phyloP scores from a whole-genome alignment of 495 filamentous ascomycete species.

The Apiosordaria backusii region DNA sequence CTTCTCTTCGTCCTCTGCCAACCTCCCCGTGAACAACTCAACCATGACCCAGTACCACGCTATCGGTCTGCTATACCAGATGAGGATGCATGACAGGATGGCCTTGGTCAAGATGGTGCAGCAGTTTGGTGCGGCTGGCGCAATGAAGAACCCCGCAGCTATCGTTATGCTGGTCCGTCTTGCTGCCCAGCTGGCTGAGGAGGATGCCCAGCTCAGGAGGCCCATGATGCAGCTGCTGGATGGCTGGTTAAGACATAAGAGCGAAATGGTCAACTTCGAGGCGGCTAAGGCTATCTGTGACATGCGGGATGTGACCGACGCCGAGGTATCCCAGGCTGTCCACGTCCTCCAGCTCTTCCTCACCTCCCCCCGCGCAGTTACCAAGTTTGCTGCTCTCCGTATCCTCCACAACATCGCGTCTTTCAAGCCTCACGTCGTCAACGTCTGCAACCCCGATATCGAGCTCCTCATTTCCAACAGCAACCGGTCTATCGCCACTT shows the following conservation, averaged over 20 bases:
- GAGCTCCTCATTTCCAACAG: conserved; percentile 92
- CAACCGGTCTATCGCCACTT: conserved; percentile 96
- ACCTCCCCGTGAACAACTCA: conserved; percentile 70
- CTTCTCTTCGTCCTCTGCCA: conserved; percentile 71
- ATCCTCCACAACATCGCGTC: conserved; percentile 95
- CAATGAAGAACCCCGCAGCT: conserved; percentile 90
- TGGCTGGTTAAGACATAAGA: conserved; percentile 96
- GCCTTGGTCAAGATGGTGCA: conserved; percentile 99
- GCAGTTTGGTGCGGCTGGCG: conserved; percentile 87
- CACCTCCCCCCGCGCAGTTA: conserved; percentile 92
- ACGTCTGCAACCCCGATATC: conserved; percentile 93
- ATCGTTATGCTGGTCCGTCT: conserved; percentile 88
- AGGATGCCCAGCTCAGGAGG: conserved; percentile 81
- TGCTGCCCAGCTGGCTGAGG: conserved; percentile 91
- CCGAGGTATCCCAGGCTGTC: conserved; percentile 87
- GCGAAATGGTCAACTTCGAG: conserved; percentile 99
- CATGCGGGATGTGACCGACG: conserved; percentile 87
- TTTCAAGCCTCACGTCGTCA: conserved; percentile 89
- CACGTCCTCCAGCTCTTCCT: conserved; percentile 95
- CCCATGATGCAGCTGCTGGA: conserved; percentile 94
- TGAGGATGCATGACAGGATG: conserved; percentile 97
- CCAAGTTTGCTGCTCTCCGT: conserved; percentile 95
- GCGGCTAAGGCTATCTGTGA: conserved; percentile 97
- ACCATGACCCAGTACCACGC: conserved; percentile 99
- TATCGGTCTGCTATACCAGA: conserved; percentile 95